phyloP scores from a whole-genome alignment of 257 asterid species.

The Mentha longifolia region DNA sequence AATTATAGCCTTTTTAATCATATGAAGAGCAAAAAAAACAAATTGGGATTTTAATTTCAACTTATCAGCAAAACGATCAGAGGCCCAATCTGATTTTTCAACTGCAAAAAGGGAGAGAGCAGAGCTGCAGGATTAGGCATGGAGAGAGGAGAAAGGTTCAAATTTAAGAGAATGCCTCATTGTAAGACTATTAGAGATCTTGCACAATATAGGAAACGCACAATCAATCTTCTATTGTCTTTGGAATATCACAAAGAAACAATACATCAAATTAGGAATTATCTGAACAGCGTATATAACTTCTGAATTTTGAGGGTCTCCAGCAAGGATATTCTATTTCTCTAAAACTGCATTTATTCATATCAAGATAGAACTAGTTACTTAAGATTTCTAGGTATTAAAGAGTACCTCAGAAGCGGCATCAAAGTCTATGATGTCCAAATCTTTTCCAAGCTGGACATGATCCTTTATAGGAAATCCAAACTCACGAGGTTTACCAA shows the following conservation, averaged over 20 bases:
- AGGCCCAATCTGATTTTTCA: background rate
- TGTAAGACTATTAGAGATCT: background rate
- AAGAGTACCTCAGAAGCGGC: slow-evolving; percentile 94
- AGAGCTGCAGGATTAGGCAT: too few species aligned
- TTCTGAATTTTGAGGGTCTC: background rate
- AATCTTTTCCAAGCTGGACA: slow-evolving; percentile 87
- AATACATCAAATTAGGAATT: too few species aligned
- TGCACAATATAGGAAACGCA: background rate
- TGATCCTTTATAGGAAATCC: slow-evolving; percentile 83
- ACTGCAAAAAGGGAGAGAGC: background rate
- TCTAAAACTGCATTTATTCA: background rate
- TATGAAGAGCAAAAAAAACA: background rate
- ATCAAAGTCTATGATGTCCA: slow-evolving; percentile 85
- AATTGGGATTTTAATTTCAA: background rate
- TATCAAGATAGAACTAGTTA: background rate
- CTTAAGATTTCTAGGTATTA: slow-evolving; percentile 5
- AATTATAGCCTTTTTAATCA: background rate
- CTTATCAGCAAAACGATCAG: background rate
- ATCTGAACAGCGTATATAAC: too few species aligned
- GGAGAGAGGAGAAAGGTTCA: background rate
- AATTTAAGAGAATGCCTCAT: background rate
- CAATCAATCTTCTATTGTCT: too few species aligned
- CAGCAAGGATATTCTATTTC: background rate
- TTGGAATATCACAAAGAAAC: too few species aligned
- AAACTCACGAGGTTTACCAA: slow-evolving; percentile 76